Evolutionary conservation across 257 asterid species (phyloP).

Genomic region (Scutellaria minor): DNA sequence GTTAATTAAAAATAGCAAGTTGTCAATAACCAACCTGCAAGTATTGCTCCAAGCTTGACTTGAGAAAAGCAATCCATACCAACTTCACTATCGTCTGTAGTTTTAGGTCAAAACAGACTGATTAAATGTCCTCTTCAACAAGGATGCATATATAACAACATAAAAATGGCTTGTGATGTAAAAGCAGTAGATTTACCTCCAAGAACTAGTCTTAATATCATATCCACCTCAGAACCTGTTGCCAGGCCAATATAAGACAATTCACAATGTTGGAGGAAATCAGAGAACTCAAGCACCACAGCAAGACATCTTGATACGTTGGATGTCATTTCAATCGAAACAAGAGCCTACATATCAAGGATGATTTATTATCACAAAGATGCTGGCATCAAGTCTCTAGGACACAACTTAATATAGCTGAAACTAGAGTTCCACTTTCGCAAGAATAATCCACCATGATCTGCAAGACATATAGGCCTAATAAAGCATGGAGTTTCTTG

Average conservation of each 20-base stretch:
- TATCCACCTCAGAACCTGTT: slow-evolving; percentile 63
- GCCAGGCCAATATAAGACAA: slow-evolving; percentile 71
- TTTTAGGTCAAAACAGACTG: slow-evolving; percentile 29
- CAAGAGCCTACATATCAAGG: slow-evolving; percentile 71
- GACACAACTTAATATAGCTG: slow-evolving; percentile 35
- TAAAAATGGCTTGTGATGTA: slow-evolving; percentile 25
- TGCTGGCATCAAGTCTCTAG: slow-evolving; percentile 25
- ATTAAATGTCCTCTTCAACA: slow-evolving; percentile 14
- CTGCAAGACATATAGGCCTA: slow-evolving; percentile 82
- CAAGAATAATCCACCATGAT: slow-evolving; percentile 69
- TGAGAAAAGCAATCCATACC: slow-evolving; percentile 67
- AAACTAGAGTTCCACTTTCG: slow-evolving; percentile 39
- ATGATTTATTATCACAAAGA: slow-evolving; percentile 29
- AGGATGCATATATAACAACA: slow-evolving; percentile 25
- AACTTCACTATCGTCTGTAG: slow-evolving; percentile 60
- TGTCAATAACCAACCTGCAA: slow-evolving; percentile 60
- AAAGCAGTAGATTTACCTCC: slow-evolving; percentile 53
- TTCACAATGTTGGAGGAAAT: slow-evolving; percentile 60
- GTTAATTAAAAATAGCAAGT: slow-evolving; percentile 27
- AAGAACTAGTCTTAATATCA: slow-evolving; percentile 43
- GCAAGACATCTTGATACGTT: slow-evolving; percentile 48
- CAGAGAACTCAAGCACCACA: slow-evolving; percentile 63
- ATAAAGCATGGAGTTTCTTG: slow-evolving; percentile 63
- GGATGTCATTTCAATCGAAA: slow-evolving; percentile 56
- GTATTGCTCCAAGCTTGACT: slow-evolving; percentile 80